Percentiles rank a stretch among this genome's conserved stretches.
phyloP scores from a whole-genome alignment of 495 filamentous ascomycete species.

The Astrothelium subdiscretum region DNA sequence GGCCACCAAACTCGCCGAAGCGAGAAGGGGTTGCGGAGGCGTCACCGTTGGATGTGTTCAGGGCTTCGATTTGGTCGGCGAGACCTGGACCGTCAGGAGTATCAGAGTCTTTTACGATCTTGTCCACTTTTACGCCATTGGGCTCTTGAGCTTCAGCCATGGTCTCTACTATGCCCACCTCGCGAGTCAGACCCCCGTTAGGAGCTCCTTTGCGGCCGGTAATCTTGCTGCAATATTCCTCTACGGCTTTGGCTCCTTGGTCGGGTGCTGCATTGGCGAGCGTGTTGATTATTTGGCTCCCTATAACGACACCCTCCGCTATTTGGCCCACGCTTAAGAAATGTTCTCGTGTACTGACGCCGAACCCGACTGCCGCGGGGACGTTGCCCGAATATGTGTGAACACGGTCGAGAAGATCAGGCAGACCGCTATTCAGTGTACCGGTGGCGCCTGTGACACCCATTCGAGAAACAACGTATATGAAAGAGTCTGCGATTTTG shows the following conservation, averaged over 20 bases:
- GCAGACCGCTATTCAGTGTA: conserved; percentile 64
- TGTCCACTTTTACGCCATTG: conserved; percentile 44
- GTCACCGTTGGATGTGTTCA: conserved; percentile 45
- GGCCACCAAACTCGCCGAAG: conserved; percentile 96
- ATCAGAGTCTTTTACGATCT: conserved; percentile 51
- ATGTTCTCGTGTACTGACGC: conserved; percentile 90
- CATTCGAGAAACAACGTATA: conserved; percentile 97
- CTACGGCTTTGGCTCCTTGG: conserved; percentile 59
- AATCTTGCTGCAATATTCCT: conserved; percentile 77
- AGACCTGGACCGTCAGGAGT: conserved; percentile 47
- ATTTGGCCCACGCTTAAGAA: conserved; percentile 73
- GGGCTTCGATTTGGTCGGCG: conserved; percentile 59
- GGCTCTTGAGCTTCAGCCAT: conserved; percentile 42
- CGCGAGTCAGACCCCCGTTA: conserved; percentile 35
- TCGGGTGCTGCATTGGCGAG: conserved; percentile 60
- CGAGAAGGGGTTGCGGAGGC: conserved; percentile 56
- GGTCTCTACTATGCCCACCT: conserved; percentile 55
- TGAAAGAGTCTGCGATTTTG: conserved; percentile 95
- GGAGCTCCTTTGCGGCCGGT: conserved; percentile 43
- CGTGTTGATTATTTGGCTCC: conserved; percentile 79
- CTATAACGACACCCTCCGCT: conserved; percentile 94
- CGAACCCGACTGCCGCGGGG: conserved; percentile 87
- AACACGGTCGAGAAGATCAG: conserved; percentile 71
- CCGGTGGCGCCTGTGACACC: conserved; percentile 89
- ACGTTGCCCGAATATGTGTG: conserved; percentile 84